These are phyloP conservation scores for Termitomyces bulborhizus DNA, from an alignment of 768 basidiomycete species.

Conservation along the genomic window DNA sequence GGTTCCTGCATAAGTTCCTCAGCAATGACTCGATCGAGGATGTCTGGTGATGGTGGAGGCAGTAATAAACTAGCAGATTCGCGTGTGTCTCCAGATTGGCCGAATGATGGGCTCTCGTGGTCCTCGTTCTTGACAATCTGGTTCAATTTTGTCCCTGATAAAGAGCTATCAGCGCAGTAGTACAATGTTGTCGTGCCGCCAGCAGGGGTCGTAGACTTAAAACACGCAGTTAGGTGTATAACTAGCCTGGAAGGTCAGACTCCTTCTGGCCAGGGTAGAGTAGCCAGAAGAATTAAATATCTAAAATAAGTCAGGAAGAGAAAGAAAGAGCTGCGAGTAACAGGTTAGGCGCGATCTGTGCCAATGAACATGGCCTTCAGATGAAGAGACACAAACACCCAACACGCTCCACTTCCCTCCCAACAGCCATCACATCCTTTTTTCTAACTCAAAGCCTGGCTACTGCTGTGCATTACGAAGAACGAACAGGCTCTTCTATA, in stretches of 20 bases:
- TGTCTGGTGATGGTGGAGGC: constrained; percentile 21
- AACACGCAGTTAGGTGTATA: neutral
- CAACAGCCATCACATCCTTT: constrained; percentile 7
- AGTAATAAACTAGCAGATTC: constrained; percentile 11
- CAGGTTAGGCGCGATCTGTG: constrained; percentile 7
- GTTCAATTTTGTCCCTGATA: constrained; percentile 10
- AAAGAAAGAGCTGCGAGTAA: neutral
- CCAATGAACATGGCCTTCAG: constrained; percentile 10
- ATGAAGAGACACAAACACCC: constrained; percentile 11
- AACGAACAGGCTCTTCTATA: constrained; percentile 1
- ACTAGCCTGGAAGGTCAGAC: constrained; percentile 2
- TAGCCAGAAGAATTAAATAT: constrained; percentile 6
- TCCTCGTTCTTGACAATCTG: constrained; percentile 12
- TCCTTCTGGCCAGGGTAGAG: constrained; percentile 5
- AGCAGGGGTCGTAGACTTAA: neutral
- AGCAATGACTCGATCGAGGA: constrained; percentile 6
- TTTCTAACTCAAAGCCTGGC: neutral
- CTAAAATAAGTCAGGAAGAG: constrained; percentile 7
- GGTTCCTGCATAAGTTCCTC: constrained; percentile 21
- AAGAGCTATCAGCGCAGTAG: neutral
- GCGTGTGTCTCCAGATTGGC: constrained; percentile 7
- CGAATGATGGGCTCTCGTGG: constrained; percentile 16
- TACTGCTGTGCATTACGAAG: neutral
- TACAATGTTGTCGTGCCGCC: constrained; percentile 4
- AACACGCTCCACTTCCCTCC: constrained; percentile 10